These are phyloP conservation scores for Penicillium sp. DNA, from an alignment of 2,329 filamentous ascomycete genomes.

Conservation along the genomic window DNA sequence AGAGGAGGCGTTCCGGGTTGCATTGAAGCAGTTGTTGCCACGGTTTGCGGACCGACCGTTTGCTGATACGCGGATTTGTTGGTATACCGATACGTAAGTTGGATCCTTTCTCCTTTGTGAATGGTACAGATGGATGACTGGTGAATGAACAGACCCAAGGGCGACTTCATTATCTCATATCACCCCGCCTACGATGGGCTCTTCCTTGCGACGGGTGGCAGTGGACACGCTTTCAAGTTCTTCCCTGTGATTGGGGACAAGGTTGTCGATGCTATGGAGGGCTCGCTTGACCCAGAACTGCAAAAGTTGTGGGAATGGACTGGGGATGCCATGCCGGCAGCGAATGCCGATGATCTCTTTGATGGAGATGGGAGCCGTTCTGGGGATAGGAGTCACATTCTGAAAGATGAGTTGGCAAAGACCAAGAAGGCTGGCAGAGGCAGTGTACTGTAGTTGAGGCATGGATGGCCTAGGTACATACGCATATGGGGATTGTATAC, in stretches of 20 bases:
- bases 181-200: conserved; percentile 55
- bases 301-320: conserved; percentile 42
- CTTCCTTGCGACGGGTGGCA: conserved; percentile 50
- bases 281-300: conserved; percentile 40
- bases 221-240: conserved; percentile 53
- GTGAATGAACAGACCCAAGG: conserved; percentile 45
- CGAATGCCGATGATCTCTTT: conserved; percentile 20
- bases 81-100: conserved; percentile 65
- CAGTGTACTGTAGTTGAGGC: conserved; percentile 20
- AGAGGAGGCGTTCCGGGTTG: conserved; percentile 56
- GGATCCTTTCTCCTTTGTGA: background rate
- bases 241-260: conserved; percentile 51
- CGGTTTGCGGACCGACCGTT: conserved; percentile 58
- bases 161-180: conserved; percentile 66
- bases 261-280: conserved; percentile 46
- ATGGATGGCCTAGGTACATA: background rate
- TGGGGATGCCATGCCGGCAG: conserved; percentile 12
- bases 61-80: conserved; percentile 60
- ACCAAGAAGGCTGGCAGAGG: conserved; percentile 20
- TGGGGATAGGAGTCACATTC: conserved; percentile 31
- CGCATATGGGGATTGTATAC: background rate
- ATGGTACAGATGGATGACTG: background rate
- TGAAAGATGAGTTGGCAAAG: conserved; percentile 39
- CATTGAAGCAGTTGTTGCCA: conserved; percentile 58
- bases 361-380: conserved; percentile 39